Conservation (phyloP, 1,139 yeast genomes). For the Kodamaea suecica region DNA sequence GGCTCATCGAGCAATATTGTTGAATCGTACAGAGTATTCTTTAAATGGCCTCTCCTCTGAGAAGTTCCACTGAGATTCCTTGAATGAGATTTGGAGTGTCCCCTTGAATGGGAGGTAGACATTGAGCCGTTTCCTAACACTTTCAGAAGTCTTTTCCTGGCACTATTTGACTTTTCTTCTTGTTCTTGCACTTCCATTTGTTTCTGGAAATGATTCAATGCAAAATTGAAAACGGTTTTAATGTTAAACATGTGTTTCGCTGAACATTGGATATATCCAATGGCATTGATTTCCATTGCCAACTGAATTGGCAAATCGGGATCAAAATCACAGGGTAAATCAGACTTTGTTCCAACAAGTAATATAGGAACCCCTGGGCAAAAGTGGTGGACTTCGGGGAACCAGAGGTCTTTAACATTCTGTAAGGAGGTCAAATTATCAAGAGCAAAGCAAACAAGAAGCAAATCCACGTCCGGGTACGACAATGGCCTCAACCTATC, state of each 20-base stretch:
- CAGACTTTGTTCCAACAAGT: constrained; percentile 78
- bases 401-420: constrained; percentile 80
- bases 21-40: constrained; percentile 37
- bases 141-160: constrained; percentile 34
- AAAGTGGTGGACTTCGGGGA: constrained; percentile 79
- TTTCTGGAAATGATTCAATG: constrained; percentile 38
- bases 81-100: constrained; percentile 13
- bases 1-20: constrained; percentile 40
- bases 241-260: constrained; percentile 70
- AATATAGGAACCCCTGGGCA: constrained; percentile 78
- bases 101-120: constrained; percentile 10
- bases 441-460: constrained; percentile 73
- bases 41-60: constrained; percentile 26
- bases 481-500: constrained; percentile 79
- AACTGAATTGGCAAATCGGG: constrained; percentile 52
- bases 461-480: constrained; percentile 76
- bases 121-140: constrained; percentile 21
- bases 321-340: constrained; percentile 45
- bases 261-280: constrained; percentile 77
- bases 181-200: constrained; percentile 38
- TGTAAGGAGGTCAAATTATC: constrained; percentile 62
- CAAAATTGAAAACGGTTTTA: constrained; percentile 61
- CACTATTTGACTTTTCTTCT: constrained; percentile 28
- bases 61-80: constrained; percentile 3
- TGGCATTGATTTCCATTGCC: constrained; percentile 67